Conservation (phyloP, 306 rosid genomes). For the Sicyos edulis region DNA sequence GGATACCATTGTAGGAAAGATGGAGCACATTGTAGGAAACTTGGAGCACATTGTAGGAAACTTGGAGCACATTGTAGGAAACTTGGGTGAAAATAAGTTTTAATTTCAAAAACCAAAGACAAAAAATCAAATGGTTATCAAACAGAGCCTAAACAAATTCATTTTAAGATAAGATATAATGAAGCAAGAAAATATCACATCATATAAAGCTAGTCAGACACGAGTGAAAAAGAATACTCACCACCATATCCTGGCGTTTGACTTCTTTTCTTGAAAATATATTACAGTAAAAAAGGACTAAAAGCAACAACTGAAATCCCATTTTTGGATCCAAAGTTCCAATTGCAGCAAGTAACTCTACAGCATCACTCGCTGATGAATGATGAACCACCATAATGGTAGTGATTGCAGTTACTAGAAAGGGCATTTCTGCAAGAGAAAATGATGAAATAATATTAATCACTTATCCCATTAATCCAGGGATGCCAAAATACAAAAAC, state of each 20-base stretch:
- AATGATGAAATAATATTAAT: conserved; percentile 13
- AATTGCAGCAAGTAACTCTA: conserved; percentile 64
- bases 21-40: too few relatives aligned
- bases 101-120: too few relatives aligned
- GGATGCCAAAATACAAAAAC: neutral
- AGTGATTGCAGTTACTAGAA: conserved; percentile 53
- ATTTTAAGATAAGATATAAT: neutral
- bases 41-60: too few relatives aligned
- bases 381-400: conserved; percentile 67
- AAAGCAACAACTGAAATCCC: conserved; percentile 72
- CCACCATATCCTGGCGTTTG: conserved; percentile 54
- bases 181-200: neutral
- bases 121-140: too few relatives aligned
- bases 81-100: too few relatives aligned
- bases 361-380: conserved; percentile 46
- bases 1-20: too few relatives aligned
- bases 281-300: conserved; percentile 65
- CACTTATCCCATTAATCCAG: conserved; percentile 1
- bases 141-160: neutral
- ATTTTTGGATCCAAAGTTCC: conserved; percentile 70
- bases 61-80: too few relatives aligned
- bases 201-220: neutral
- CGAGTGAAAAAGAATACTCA: conserved; percentile 33
- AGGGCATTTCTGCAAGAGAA: conserved; percentile 58
- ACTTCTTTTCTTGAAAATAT: conserved; percentile 60